Evolutionary conservation across 202 grass and related monocot genomes (phyloP), one percentile per base, ranked within the genome.

Genomic region (Carex arenaria): DNA sequence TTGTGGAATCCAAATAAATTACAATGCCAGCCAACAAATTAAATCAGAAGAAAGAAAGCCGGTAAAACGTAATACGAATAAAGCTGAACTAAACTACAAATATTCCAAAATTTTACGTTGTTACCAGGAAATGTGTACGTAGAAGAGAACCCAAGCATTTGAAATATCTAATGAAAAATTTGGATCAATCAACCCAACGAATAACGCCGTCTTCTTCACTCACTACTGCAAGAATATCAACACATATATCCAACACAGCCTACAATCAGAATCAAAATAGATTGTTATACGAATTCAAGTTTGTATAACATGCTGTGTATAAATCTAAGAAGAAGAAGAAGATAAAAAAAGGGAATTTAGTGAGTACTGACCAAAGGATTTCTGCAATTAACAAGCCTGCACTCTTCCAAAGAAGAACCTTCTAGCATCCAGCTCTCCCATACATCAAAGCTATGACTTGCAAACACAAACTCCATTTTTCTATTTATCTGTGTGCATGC

Each of bases 341-440:
- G 55, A 80, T 23, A 85, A 62, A 55, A 62, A 55, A 67, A 10
- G 23, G 81, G 69, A 11, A 18, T 23, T 2, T 72, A 78, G 80
- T 61, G 47, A 13, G 38, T 59, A 63, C 79, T 55, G 87, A 98
- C 95, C 86, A 57, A 89, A 28, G 92, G 54, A 89, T 94, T 94
- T 85, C 86, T 83, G 92, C 90, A 94, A 83, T 93, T 93, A 82
- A 94, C 82, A 61, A 97, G 81, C 80, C 83, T 94, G 64, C 90
- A 91, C 10, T 93, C 81, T 61, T 94, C 87, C 53, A 86, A 60
- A 64, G 86, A 84, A 23, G 94, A 91, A 12, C 95, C 92, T 53
- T 93, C 90, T 26, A 93, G 86, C 86, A 82, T 91, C 94, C 94
- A 97, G 36, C 78, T 91, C 77, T 98, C 92, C 95, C 92, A 94